Percentiles rank a stretch among this genome's conserved stretches.
Evolutionary conservation across 2,329 filamentous ascomycete genomes (phyloP).

Genomic region (Talaromyces albobiverticillius): DNA sequence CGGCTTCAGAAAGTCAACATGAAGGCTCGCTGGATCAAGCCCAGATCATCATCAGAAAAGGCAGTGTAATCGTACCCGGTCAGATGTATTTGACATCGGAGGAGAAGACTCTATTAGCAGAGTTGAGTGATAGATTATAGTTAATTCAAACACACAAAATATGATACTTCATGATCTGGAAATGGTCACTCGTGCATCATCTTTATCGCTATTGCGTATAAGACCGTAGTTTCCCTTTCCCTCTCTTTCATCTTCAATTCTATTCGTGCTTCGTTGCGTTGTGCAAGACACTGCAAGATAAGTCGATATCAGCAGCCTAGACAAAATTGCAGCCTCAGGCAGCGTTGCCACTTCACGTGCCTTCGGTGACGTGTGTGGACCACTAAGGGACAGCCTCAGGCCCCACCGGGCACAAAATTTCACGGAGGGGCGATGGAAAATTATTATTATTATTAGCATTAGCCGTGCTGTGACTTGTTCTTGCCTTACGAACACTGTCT

Average conservation of each 20-base stretch:
- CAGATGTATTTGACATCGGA: slow-evolving; percentile 31
- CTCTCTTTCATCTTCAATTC: no score
- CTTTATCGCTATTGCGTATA: no score
- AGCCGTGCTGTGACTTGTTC: slow-evolving; percentile 48
- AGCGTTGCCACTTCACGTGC: slow-evolving; percentile 15
- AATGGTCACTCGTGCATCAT: no score
- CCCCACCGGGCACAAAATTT: slow-evolving; percentile 15
- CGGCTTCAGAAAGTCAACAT: not conserved
- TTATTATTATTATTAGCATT: not conserved
- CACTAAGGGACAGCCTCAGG: slow-evolving; percentile 11
- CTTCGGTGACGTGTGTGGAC: slow-evolving; percentile 13
- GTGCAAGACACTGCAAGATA: no score
- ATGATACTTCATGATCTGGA: no score
- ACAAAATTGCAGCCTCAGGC: not conserved
- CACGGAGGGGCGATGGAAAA: not conserved
- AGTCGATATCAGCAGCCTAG: no score
- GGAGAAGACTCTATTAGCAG: slow-evolving; percentile 31
- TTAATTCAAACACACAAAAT: slow-evolving; percentile 26
- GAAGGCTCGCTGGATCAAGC: slow-evolving; percentile 19
- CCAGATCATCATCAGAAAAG: slow-evolving; percentile 29
- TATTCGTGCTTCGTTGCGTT: no score
- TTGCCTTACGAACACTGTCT: not conserved
- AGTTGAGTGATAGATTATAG: slow-evolving; percentile 33
- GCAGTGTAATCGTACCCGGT: slow-evolving; percentile 30
- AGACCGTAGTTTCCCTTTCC: no score